These are phyloP conservation scores for Croton laevigatus DNA, from an alignment of 441 rosid genomes.

Conservation along the genomic window DNA sequence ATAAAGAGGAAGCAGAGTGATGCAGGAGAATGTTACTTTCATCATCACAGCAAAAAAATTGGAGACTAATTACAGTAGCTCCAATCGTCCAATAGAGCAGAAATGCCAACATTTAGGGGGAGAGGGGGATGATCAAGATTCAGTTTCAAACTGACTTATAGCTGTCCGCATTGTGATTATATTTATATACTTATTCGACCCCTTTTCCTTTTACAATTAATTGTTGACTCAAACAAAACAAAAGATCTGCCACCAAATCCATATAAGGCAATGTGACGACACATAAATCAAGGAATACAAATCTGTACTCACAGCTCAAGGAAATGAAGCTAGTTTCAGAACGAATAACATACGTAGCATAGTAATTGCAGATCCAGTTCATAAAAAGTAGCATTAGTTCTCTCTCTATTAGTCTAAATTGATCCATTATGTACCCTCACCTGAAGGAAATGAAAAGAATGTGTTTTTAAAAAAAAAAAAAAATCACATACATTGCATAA, in stretches of 20 bases:
- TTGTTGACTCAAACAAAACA: no score
- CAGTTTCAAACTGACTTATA: background rate
- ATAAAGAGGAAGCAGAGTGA: background rate
- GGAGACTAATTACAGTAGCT: background rate
- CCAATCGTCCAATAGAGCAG: background rate
- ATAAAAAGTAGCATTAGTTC: no score
- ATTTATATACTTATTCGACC: no score
- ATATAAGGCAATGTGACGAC: background rate
- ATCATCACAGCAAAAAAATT: background rate
- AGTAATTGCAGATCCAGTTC: background rate
- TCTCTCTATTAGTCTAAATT: no score
- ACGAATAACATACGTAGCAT: background rate
- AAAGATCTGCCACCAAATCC: background rate
- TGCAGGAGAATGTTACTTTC: background rate
- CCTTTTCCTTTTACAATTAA: no score
- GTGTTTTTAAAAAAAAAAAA: background rate
- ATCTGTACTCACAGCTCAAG: background rate
- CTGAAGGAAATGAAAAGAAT: background rate
- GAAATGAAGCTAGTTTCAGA: background rate
- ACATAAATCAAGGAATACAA: background rate
- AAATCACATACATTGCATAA: background rate
- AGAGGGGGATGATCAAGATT: no score
- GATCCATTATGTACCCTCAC: background rate
- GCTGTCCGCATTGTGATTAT: slow-evolving; percentile 15
- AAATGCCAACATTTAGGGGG: background rate